Percentiles rank a stretch among this genome's conserved stretches.
Evolutionary conservation across 768 basidiomycete species (phyloP).

Genomic region (Boletus rubropictus): DNA sequence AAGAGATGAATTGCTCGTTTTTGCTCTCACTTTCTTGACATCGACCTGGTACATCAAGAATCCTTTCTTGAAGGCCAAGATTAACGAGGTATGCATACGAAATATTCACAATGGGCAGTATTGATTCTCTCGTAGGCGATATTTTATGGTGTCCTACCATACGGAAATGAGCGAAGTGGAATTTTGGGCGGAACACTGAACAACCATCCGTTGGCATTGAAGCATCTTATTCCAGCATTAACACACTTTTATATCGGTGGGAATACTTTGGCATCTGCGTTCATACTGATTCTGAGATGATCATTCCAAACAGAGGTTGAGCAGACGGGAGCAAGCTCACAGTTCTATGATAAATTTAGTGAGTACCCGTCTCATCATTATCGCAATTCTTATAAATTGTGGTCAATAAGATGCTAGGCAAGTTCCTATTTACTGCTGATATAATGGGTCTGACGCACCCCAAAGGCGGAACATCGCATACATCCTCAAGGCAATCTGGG

Average conservation of each 20-base stretch:
- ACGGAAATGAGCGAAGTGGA: slow-evolving; percentile 60
- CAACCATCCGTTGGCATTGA: slow-evolving; percentile 76
- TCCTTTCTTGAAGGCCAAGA: slow-evolving; percentile 93
- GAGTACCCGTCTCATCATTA: slow-evolving; percentile 28
- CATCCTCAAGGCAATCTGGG: slow-evolving; percentile 87
- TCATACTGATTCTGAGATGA: neutral
- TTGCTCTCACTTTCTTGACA: slow-evolving; percentile 84
- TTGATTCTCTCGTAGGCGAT: slow-evolving; percentile 45
- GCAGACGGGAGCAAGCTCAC: slow-evolving; percentile 93
- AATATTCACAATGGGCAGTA: neutral
- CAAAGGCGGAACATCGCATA: slow-evolving; percentile 77
- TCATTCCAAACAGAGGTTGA: slow-evolving; percentile 70
- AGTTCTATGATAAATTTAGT: slow-evolving; percentile 99
- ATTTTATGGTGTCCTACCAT: slow-evolving; percentile 66
- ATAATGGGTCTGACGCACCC: slow-evolving; percentile 10
- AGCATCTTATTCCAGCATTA: slow-evolving; percentile 84
- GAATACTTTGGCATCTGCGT: slow-evolving; percentile 15
- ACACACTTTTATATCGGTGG: slow-evolving; percentile 93
- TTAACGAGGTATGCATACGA: slow-evolving; percentile 67
- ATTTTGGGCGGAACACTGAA: slow-evolving; percentile 81
- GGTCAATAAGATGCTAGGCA: slow-evolving; percentile 47
- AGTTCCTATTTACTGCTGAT: slow-evolving; percentile 8
- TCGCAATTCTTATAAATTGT: slow-evolving; percentile 5
- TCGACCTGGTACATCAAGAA: slow-evolving; percentile 99
- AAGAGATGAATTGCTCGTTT: slow-evolving; percentile 80